Evolutionary conservation across 805 yeast species (phyloP), one percentile per base, ranked within the genome.

Genomic region (Wickerhamiella cacticola): DNA sequence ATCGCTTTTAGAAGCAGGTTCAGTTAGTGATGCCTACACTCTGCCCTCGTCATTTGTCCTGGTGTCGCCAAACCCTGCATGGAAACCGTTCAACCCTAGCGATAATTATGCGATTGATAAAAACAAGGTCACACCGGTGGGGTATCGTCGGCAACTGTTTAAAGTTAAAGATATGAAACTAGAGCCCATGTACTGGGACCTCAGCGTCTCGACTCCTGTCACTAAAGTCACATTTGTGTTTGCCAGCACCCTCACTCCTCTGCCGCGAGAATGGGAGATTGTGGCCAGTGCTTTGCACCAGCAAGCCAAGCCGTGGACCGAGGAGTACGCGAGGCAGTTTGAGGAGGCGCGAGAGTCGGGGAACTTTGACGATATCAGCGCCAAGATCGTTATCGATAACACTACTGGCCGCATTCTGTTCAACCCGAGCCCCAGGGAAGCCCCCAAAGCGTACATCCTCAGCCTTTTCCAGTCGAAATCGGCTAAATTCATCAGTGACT

Each of bases 121-220:
- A 29, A 16, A 19, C 40, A 41, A 23, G 46, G 48, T 10, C 45
- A 41, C 10, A 42, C 62, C 1, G 47, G 67, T 63, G 3, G 67
- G 68, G 8, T 52, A 56, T 46, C 58, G 58, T 28, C 55, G 61
- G 2, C 52, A 61, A 25, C 58, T 61, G 43, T 55, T 57, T 31
- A 59, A 60, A 13, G 58, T 57, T 15, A 24, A 50, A 24, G 26
- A 50, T 33, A 45, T 48, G 34, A 41, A 46, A 8, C 50, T 67
- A 36, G 50, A 51, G 38, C 72, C 72, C 1, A 59, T 68, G 2
- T 68, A 68, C 52, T 68, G 72, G 72, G 51, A 59, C 1, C 48
- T 59, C 38, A 46, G 53, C 9, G 55, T 55, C 29, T 61, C 60
- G 34, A 53, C 62, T 0, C 59, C 63, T n/a, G 68, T 67, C 1